A percentile compares a stretch with the other conserved stretches of the same genome.
phyloP scores from a whole-genome alignment of 768 basidiomycete genomes.

The Lentinula boryana region DNA sequence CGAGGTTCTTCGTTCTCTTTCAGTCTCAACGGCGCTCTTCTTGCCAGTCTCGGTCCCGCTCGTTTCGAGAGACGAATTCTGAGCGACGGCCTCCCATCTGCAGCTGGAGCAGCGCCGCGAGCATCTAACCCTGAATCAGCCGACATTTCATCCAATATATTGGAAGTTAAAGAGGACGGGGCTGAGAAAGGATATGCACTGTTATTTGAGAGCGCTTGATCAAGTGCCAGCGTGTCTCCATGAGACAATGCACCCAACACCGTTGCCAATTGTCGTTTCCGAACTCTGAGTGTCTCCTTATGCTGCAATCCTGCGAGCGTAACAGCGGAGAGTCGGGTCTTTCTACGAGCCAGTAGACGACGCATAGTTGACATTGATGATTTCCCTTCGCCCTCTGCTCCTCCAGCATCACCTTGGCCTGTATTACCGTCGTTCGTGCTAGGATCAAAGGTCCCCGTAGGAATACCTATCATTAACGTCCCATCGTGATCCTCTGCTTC shows the following conservation, averaged over 20 bases:
- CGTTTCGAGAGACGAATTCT: slow-evolving; percentile 53
- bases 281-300: slow-evolving; percentile 64
- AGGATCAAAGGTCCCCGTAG: not conserved
- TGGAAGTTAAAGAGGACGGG: not conserved
- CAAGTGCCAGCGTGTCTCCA: slow-evolving; percentile 22
- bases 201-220: not conserved
- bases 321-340: slow-evolving; percentile 44
- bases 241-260: slow-evolving; percentile 59
- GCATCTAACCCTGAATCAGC: not conserved
- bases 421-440: not conserved
- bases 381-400: slow-evolving; percentile 1
- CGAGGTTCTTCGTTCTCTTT: slow-evolving; percentile 33
- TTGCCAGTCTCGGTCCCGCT: slow-evolving; percentile 43
- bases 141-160: not conserved
- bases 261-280: slow-evolving; percentile 66
- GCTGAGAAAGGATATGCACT: not conserved
- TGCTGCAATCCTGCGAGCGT: slow-evolving; percentile 67
- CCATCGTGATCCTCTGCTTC: slow-evolving; percentile 18
- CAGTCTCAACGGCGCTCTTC: slow-evolving; percentile 28
- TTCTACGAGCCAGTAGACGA: slow-evolving; percentile 23
- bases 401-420: not conserved
- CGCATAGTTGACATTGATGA: slow-evolving; percentile 8
- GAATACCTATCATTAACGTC: not conserved
- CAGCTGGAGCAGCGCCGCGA: not conserved
- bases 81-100: slow-evolving; percentile 13